Evolutionary conservation across 345 rosid genomes (phyloP).

Genomic region (Clausena lansium): DNA sequence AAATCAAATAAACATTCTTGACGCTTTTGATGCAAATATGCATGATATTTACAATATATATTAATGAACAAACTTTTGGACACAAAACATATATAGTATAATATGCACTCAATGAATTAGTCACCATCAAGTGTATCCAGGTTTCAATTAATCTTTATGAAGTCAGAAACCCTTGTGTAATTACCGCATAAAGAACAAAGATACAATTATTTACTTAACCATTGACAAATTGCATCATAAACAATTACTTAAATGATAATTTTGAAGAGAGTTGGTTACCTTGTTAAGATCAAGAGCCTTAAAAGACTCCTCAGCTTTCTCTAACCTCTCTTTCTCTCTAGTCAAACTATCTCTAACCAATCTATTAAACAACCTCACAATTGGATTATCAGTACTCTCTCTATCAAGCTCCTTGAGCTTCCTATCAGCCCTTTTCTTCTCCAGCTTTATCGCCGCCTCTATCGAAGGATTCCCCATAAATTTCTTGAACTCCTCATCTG

Average conservation of each 20-base stretch:
- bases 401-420: slow-evolving; percentile 80
- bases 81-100: neutral
- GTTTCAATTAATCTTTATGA: neutral
- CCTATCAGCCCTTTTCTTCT: slow-evolving; percentile 91
- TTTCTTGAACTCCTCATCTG: slow-evolving; percentile 89
- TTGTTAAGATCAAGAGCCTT: slow-evolving; percentile 91
- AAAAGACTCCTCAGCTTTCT: slow-evolving; percentile 79
- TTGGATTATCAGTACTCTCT: slow-evolving; percentile 50
- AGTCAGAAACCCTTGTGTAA: neutral
- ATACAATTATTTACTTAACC: neutral
- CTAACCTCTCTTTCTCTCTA: slow-evolving; percentile 77
- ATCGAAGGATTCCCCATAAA: slow-evolving; percentile 96
- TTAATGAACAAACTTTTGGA: neutral
- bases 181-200: neutral
- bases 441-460: slow-evolving; percentile 94
- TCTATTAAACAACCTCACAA: slow-evolving; percentile 53
- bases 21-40: neutral
- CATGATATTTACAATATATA: neutral
- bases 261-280: slow-evolving; percentile 39
- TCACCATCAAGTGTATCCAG: neutral
- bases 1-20: neutral
- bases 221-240: neutral
- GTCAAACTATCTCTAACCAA: slow-evolving; percentile 58
- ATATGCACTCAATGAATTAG: neutral
- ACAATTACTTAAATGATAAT: neutral